Base-by-base conservation (phyloP, 345 rosid species). In the Cardamine chenopodiifolia region DNA sequence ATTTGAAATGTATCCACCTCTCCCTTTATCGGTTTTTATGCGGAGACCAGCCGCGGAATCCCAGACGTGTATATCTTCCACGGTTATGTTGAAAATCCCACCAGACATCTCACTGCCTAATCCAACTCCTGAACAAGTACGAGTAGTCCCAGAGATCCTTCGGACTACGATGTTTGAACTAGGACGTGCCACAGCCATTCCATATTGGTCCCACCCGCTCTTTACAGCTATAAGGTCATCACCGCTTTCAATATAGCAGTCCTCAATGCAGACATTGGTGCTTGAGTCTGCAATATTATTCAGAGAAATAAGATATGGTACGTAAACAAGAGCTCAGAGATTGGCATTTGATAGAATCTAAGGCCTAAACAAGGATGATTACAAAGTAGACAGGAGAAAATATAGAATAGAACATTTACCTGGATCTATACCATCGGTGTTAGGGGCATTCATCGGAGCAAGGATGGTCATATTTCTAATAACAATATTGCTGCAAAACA, bases 31-130 rank as follows among this genome's bases (percentile, higher is more conserved):
- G 1, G 99, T 90, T 78, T 95, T 95, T 53, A 95, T 87, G 32
- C 93, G 91, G 48, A 95, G 79, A 1, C 99, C 98, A 39, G 98
- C 96, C 0, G 97, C 98, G 0, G 94, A 88, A 76, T 95, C 83
- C 97, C 98, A 95, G 11, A 95, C 80, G 74, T 85, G 91, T 80
- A 95, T 66, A 58, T 87, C 88, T 78, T 95, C 87, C 0, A 92
- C 56, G 0, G 78, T 90, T 57, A 92, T 68, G 58, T 95, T 89
- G 49, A 72, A 86, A 34, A 90, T 82, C 40, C 99, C 99, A 69
- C 99, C 98, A 12, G 99, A 95, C 98, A 95, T 95, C 82, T 95
- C 98, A 26, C 98, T 95, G 29, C 99, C 99, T 8, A 95, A 88
- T 45, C 99, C 99, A 52, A 95, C 75, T 22, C 99, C 99, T 9